Conservation (phyloP, 192 early-diverging fungal species). For the Coemansia sp. region DNA sequence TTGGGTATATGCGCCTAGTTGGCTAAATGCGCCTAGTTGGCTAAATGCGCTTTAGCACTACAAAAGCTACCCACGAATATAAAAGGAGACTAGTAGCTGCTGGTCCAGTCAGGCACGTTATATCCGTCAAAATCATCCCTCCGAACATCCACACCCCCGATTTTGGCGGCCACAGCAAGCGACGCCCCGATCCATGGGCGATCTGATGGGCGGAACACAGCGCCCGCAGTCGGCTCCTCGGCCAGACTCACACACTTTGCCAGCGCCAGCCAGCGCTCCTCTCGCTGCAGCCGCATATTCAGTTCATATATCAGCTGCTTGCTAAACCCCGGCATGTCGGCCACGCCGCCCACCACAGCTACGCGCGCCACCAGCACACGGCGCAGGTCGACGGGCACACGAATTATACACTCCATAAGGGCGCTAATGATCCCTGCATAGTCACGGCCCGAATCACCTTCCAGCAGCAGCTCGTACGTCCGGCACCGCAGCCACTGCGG, state of each 20-base stretch:
- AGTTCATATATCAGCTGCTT: slow-evolving; percentile 64
- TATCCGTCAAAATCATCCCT: slow-evolving; percentile 65
- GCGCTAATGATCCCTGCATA: slow-evolving; percentile 58
- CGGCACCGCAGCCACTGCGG: slow-evolving; percentile 88
- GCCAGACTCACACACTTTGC: slow-evolving; percentile 58
- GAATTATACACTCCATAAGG: slow-evolving; percentile 58
- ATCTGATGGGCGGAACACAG: slow-evolving; percentile 68
- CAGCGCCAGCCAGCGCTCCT: slow-evolving; percentile 55
- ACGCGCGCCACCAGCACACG: slow-evolving; percentile 63
- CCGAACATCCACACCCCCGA: slow-evolving; percentile 65
- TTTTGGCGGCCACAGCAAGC: slow-evolving; percentile 71
- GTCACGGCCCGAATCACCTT: slow-evolving; percentile 67
- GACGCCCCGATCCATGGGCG: slow-evolving; percentile 83
- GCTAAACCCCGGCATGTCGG: slow-evolving; percentile 72
- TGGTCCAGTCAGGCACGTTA: slow-evolving; percentile 55
- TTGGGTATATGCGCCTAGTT: no score
- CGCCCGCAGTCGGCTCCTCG: slow-evolving; percentile 54
- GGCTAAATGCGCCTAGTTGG: no score
- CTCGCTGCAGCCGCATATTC: slow-evolving; percentile 48
- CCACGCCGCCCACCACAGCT: slow-evolving; percentile 75
- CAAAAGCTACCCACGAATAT: no score
- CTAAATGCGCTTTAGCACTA: no score
- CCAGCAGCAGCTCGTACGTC: slow-evolving; percentile 75
- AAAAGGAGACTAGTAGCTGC: no score
- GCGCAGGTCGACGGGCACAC: slow-evolving; percentile 70